phyloP scores from a whole-genome alignment of 140 eudicot genomes.

The Flaveria floridana region DNA sequence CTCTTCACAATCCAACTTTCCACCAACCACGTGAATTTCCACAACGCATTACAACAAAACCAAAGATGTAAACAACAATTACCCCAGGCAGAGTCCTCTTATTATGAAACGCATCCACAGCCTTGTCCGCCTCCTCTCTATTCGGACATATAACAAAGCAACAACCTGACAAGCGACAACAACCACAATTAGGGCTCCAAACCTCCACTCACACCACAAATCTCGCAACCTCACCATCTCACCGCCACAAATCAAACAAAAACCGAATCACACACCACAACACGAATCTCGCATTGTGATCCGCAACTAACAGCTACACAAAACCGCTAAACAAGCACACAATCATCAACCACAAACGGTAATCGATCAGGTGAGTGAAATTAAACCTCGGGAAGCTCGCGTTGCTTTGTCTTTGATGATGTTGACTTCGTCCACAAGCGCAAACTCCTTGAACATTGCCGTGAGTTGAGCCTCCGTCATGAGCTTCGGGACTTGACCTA shows the following conservation, averaged over 20 bases:
- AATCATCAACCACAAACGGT: background rate
- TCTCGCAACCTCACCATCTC: background rate
- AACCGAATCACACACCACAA: conserved; percentile 21
- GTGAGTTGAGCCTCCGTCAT: conserved; percentile 66
- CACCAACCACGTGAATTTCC: conserved; percentile 17
- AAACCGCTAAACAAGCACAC: conserved; percentile 2
- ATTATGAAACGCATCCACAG: conserved; percentile 73
- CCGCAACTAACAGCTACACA: conserved; percentile 29
- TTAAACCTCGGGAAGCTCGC: conserved; percentile 84
- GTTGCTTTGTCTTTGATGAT: conserved; percentile 71
- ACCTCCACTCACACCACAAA: background rate
- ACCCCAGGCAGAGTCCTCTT: conserved; percentile 86
- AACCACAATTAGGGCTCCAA: conserved; percentile 43
- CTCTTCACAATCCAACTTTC: conserved; percentile 21
- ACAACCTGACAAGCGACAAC: conserved; percentile 50
- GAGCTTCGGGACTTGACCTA: conserved; percentile 89
- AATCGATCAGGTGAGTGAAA: background rate
- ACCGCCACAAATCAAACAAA: no score
- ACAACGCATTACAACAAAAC: conserved; percentile 19
- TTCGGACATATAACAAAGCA: conserved; percentile 84
- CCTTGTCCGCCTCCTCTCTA: conserved; percentile 89
- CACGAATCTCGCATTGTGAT: conserved; percentile 52
- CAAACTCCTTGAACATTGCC: conserved; percentile 63
- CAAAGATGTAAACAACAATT: conserved; percentile 37
- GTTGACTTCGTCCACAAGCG: conserved; percentile 84